Conservation (phyloP, 2,329 filamentous ascomycete species). For the Stemphylium lycopersici region DNA sequence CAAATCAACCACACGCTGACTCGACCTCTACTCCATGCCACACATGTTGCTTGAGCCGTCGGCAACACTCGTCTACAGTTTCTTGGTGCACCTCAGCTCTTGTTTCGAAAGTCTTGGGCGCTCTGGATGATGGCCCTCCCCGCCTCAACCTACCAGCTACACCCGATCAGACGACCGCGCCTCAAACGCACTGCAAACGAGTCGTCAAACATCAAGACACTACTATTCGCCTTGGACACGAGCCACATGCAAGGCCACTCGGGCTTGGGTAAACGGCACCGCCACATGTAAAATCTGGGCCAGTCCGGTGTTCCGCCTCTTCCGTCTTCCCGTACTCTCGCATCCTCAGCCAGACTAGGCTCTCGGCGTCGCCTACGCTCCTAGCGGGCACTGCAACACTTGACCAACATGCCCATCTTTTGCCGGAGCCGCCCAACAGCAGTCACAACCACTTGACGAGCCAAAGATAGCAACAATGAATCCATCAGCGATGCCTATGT, state of each 20-base stretch:
- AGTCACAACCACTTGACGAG: too few species aligned
- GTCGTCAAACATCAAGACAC: slow-evolving; percentile 16
- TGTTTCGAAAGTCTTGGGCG: slow-evolving; percentile 1
- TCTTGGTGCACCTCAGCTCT: slow-evolving; percentile 2
- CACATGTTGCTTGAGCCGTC: slow-evolving; percentile 6
- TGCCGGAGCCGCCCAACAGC: too few species aligned
- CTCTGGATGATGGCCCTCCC: background rate
- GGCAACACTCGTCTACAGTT: background rate
- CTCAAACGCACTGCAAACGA: slow-evolving; percentile 30
- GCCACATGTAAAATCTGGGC: background rate
- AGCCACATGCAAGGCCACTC: slow-evolving; percentile 1
- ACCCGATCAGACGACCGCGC: slow-evolving; percentile 4
- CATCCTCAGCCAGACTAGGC: background rate
- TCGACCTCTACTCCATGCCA: background rate
- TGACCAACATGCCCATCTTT: too few species aligned
- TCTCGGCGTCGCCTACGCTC: background rate
- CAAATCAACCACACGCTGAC: background rate
- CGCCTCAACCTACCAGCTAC: slow-evolving; percentile 3
- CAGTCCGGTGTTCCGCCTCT: background rate
- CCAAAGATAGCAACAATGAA: background rate
- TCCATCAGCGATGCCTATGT: background rate
- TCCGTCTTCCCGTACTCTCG: slow-evolving; percentile 1
- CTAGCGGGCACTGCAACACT: background rate
- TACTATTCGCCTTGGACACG: slow-evolving; percentile 3
- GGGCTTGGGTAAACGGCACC: slow-evolving; percentile 4